phyloP scores from a whole-genome alignment of 306 rosid species.

The Dalbergia cultrata region DNA sequence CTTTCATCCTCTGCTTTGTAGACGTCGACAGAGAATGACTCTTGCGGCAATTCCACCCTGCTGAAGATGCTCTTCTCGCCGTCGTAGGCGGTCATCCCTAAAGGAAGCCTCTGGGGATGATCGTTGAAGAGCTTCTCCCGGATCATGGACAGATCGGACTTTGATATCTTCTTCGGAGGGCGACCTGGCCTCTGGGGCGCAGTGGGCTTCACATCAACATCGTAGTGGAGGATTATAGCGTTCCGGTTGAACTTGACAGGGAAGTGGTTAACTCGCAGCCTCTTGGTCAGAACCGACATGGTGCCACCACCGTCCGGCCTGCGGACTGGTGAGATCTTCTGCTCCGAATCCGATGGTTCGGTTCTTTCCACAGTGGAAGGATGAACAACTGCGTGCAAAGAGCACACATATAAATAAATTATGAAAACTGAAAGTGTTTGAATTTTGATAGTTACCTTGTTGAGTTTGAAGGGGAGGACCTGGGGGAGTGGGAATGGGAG shows the following conservation, averaged over 20 bases:
- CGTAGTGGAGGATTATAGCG: slow-evolving; percentile 59
- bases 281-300: not conserved
- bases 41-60: slow-evolving; percentile 59
- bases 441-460: not conserved
- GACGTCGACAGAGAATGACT: slow-evolving; percentile 52
- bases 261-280: slow-evolving; percentile 61
- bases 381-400: not conserved
- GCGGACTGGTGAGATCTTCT: slow-evolving; percentile 27
- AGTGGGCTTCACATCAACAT: slow-evolving; percentile 56
- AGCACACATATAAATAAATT: no score
- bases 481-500: not conserved
- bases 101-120: slow-evolving; percentile 35
- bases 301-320: slow-evolving; percentile 76
- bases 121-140: slow-evolving; percentile 60
- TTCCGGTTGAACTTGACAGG: slow-evolving; percentile 47
- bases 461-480: not conserved
- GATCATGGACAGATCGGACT: slow-evolving; percentile 56
- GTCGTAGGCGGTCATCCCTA: slow-evolving; percentile 64
- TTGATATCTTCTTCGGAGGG: slow-evolving; percentile 51
- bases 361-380: not conserved
- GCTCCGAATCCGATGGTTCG: not conserved
- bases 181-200: slow-evolving; percentile 44
- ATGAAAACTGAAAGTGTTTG: no score
- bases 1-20: slow-evolving; percentile 55
- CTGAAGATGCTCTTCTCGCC: slow-evolving; percentile 70